Evolutionary conservation across 805 yeast species (phyloP).

Genomic region (Torulaspora maleeae): DNA sequence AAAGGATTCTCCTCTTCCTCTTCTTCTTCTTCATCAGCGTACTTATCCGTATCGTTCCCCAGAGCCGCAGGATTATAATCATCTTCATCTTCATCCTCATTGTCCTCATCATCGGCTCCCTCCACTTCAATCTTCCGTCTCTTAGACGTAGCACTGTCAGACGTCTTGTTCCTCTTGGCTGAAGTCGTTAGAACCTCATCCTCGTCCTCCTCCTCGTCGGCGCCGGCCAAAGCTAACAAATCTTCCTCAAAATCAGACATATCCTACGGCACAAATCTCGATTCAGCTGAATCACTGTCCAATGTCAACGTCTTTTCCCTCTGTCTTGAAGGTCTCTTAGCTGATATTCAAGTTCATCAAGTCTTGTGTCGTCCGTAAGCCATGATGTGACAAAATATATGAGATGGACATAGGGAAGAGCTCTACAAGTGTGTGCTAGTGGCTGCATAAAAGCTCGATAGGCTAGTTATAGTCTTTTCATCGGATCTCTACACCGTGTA

Average conservation of each 20-base stretch:
- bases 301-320: no score
- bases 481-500: no score
- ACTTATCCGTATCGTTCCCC: slow-evolving; percentile 27
- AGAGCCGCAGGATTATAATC: slow-evolving; percentile 37
- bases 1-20: slow-evolving; percentile 63
- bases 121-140: slow-evolving; percentile 35
- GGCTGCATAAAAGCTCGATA: not conserved
- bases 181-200: slow-evolving; percentile 31
- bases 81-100: slow-evolving; percentile 40
- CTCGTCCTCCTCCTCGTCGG: slow-evolving; percentile 46
- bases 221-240: slow-evolving; percentile 91
- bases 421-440: not conserved
- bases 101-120: slow-evolving; percentile 26
- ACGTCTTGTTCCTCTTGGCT: slow-evolving; percentile 26
- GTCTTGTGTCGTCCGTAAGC: not conserved
- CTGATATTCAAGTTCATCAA: no score
- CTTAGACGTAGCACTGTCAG: slow-evolving; percentile 32
- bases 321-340: no score
- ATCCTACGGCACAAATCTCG: not conserved
- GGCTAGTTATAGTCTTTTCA: not conserved
- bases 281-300: no score
- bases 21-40: slow-evolving; percentile 38
- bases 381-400: not conserved
- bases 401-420: not conserved
- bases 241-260: slow-evolving; percentile 94